These are phyloP conservation scores for Phytophthora fragariae DNA, from an alignment of 352 stramenopile genomes.

Conservation along the genomic window DNA sequence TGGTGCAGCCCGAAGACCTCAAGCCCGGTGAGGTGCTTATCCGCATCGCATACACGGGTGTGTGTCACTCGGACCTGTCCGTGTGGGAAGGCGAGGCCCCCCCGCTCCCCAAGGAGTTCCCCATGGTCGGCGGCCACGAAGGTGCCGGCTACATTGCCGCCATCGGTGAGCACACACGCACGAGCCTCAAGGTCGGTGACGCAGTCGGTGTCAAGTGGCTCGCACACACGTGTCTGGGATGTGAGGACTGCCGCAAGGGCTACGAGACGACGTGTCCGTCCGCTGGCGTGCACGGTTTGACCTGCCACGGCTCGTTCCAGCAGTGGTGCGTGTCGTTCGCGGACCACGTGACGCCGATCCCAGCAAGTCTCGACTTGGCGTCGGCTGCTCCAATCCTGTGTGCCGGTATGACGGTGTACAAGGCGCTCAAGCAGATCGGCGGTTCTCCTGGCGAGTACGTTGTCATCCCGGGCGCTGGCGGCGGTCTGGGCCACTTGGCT, in stretches of 20 bases:
- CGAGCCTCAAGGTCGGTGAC: conserved; percentile 57
- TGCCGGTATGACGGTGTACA: conserved; percentile 90
- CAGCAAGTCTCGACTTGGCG: conserved; percentile 52
- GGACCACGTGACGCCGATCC: conserved; percentile 80
- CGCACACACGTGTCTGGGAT: conserved; percentile 56
- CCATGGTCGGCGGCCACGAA: conserved; percentile 69
- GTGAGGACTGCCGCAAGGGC: conserved; percentile 63
- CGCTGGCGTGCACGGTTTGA: conserved; percentile 47
- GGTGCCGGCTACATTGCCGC: conserved; percentile 58
- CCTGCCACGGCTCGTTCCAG: conserved; percentile 56
- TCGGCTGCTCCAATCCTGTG: conserved; percentile 82
- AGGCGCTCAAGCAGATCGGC: conserved; percentile 73
- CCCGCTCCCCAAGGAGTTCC: conserved; percentile 42
- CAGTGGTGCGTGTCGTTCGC: conserved; percentile 79
- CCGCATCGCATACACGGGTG: conserved; percentile 56
- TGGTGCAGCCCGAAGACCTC: conserved; percentile 53
- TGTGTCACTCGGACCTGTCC: conserved; percentile 61
- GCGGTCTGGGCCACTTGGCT: conserved; percentile 83
- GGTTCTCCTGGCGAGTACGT: conserved; percentile 56
- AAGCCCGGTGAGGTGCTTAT: conserved; percentile 58
- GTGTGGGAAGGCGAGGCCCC: conserved; percentile 52
- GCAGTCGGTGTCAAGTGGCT: conserved; percentile 63
- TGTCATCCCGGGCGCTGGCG: conserved; percentile 69
- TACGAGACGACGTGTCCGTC: conserved; percentile 51
- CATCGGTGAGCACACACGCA: conserved; percentile 52